Percentiles rank a stretch among this genome's conserved stretches.
Evolutionary conservation across 2,329 filamentous ascomycete genomes (phyloP).

Genomic region (Fusarium scirpi): DNA sequence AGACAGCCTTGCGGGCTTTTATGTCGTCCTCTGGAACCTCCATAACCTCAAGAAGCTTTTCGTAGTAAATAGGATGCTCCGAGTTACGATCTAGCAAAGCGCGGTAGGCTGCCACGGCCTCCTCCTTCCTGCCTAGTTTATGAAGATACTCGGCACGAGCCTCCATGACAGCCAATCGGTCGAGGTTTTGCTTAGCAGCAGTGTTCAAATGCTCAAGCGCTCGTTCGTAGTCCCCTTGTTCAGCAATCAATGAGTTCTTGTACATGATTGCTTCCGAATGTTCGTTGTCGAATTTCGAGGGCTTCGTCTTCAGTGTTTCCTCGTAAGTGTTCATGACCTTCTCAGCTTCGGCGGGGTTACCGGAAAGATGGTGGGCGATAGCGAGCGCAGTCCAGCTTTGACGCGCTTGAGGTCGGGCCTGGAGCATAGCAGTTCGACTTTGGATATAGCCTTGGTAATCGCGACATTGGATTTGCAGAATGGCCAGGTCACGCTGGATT

Average conservation of each 20-base stretch:
- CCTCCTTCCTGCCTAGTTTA: conserved; percentile 79
- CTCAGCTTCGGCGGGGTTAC: conserved; percentile 87
- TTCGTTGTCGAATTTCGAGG: conserved; percentile 83
- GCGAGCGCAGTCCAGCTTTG: conserved; percentile 99
- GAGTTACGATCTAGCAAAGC: conserved; percentile 86
- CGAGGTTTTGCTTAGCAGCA: conserved; percentile 81
- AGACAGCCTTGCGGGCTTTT: conserved; percentile 77
- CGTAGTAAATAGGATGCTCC: conserved; percentile 89
- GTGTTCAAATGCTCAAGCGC: conserved; percentile 88
- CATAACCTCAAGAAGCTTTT: conserved; percentile 77
- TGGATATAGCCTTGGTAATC: conserved; percentile 95
- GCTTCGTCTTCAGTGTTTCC: conserved; percentile 86
- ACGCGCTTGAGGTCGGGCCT: conserved; percentile 81
- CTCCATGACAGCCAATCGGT: conserved; percentile 88
- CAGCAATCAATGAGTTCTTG: conserved; percentile 94
- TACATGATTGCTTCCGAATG: conserved; percentile 95
- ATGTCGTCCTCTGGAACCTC: conserved; percentile 69
- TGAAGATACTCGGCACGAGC: conserved; percentile 85
- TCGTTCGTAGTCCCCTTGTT: conserved; percentile 83
- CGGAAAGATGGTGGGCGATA: conserved; percentile 91
- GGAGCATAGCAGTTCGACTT: conserved; percentile 88
- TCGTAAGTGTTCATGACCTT: conserved; percentile 93
- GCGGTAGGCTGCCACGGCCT: conserved; percentile 85
- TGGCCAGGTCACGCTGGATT: conserved; percentile 92
- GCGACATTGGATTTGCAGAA: conserved; percentile 95